These are phyloP conservation scores for Yamadazyma jaroonii DNA, from an alignment of 1,139 yeast species.

Conservation along the genomic window DNA sequence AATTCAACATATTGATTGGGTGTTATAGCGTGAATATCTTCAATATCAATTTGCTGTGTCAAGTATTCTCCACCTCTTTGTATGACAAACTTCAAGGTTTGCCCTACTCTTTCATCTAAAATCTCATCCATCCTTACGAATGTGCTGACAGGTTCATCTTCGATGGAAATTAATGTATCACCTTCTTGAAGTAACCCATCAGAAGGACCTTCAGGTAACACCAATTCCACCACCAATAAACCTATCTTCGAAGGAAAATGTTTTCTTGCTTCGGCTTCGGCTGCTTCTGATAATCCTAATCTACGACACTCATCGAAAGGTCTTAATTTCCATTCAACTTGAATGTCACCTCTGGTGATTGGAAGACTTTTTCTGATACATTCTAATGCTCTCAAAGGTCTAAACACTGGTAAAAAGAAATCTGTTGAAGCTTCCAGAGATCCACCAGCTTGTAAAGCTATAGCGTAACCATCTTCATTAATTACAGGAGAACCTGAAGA, in stretches of 20 bases:
- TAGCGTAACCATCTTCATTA: constrained; percentile 79
- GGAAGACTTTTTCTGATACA: constrained; percentile 61
- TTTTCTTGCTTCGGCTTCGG: constrained; percentile 67
- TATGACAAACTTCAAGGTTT: constrained; percentile 53
- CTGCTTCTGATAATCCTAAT: constrained; percentile 74
- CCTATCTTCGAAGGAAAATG: constrained; percentile 77
- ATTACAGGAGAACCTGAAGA: constrained; percentile 96
- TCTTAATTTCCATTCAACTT: constrained; percentile 82
- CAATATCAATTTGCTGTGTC: constrained; percentile 52
- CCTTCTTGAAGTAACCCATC: constrained; percentile 76
- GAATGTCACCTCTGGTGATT: constrained; percentile 80
- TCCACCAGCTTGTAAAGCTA: constrained; percentile 95
- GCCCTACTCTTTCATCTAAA: constrained; percentile 68
- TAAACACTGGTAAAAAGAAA: constrained; percentile 81
- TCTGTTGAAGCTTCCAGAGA: constrained; percentile 89
- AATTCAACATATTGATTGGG: constrained; percentile 80
- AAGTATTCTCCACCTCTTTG: constrained; percentile 73
- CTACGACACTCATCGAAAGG: constrained; percentile 92
- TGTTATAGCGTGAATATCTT: constrained; percentile 77
- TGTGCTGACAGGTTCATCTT: constrained; percentile 62
- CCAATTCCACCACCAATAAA: constrained; percentile 76
- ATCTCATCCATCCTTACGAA: constrained; percentile 84
- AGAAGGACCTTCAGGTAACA: constrained; percentile 87
- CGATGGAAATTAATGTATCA: constrained; percentile 74
- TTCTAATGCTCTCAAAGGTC: constrained; percentile 76